A percentile compares a stretch with the other conserved stretches of the same genome.
Conservation (phyloP, 2,329 filamentous ascomycete genomes). For the Daldinia sp. region DNA sequence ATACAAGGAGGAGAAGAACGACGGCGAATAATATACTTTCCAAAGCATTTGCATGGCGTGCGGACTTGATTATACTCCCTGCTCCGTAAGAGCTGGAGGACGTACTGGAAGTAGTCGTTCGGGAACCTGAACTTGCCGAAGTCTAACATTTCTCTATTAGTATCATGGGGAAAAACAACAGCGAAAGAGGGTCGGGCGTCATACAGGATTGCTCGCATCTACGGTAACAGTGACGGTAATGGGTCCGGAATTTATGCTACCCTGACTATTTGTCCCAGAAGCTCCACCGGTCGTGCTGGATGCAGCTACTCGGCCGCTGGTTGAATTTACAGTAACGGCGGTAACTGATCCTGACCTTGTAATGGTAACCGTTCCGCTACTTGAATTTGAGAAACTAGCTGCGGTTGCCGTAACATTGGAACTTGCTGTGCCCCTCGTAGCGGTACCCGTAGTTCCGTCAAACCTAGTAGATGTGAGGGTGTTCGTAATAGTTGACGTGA, state of each 20-base stretch:
- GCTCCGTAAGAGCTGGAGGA: neutral
- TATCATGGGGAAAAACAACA: neutral
- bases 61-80: neutral
- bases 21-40: neutral
- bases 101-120: constrained; percentile 10
- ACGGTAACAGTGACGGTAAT: constrained; percentile 21
- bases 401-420: neutral
- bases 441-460: neutral
- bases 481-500: constrained; percentile 23
- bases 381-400: neutral
- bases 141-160: constrained; percentile 4
- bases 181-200: neutral
- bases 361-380: constrained; percentile 1
- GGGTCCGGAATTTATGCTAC: neutral
- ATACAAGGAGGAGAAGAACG: constrained; percentile 6
- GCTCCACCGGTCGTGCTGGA: neutral
- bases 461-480: constrained; percentile 16
- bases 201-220: constrained; percentile 14
- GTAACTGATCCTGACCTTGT: constrained; percentile 14
- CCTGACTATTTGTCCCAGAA: neutral
- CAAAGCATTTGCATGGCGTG: neutral
- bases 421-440: neutral
- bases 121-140: constrained; percentile 1
- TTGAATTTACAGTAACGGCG: constrained; percentile 8
- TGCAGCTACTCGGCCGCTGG: neutral